Evolutionary conservation across 2,329 filamentous ascomycete species (phyloP).

Genomic region (Plenodomus biglobosus): DNA sequence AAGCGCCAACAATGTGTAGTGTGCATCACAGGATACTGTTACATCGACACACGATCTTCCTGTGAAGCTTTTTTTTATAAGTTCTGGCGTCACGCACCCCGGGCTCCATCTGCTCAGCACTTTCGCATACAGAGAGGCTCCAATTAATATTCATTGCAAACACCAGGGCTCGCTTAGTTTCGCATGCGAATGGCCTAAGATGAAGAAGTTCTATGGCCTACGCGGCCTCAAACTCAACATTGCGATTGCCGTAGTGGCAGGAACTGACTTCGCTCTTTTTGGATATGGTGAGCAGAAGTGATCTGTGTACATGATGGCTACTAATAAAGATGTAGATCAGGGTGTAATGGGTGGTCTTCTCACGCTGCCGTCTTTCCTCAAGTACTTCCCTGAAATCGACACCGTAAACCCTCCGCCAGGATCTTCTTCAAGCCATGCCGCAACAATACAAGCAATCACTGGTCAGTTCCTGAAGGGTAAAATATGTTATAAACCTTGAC

Average conservation of each 20-base stretch:
- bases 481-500: constrained; percentile 16
- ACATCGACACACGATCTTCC: constrained; percentile 1
- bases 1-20: constrained; percentile 5
- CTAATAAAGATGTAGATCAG: constrained; percentile 24
- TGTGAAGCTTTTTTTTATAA: constrained; percentile 2
- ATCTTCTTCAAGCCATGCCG: constrained; percentile 37
- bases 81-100: constrained; percentile 4
- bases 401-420: constrained; percentile 40
- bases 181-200: constrained; percentile 5
- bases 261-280: constrained; percentile 67
- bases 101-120: background rate
- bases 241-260: constrained; percentile 71
- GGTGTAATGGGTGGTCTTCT: constrained; percentile 66
- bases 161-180: background rate
- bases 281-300: constrained; percentile 57
- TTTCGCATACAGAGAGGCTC: background rate
- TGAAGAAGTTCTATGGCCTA: constrained; percentile 62
- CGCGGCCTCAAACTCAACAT: constrained; percentile 64
- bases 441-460: constrained; percentile 49
- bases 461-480: constrained; percentile 12
- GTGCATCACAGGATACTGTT: constrained; percentile 8
- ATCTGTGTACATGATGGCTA: constrained; percentile 5
- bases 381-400: constrained; percentile 47
- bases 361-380: constrained; percentile 64
- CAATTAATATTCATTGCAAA: background rate